Conservation (phyloP, 1,284 basidiomycete species). For the Leccinum subatratum region DNA sequence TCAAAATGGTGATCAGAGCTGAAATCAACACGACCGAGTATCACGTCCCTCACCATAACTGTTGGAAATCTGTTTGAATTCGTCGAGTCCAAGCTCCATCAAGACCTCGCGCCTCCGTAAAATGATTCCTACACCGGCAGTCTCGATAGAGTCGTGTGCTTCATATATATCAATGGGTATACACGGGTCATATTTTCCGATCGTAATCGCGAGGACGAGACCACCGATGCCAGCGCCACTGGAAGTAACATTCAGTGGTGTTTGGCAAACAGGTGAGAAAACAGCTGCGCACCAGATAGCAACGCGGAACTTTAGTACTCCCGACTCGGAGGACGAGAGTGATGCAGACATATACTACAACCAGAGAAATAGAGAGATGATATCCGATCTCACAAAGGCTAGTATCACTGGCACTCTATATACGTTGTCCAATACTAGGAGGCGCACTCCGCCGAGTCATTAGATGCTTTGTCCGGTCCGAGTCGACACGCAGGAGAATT, state of each 20-base stretch:
- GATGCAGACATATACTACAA: conserved; percentile 2
- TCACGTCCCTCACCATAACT: not conserved
- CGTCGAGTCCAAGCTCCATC: conserved; percentile 16
- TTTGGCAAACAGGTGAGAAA: not conserved
- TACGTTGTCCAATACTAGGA: too few relatives aligned
- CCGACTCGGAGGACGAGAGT: not conserved
- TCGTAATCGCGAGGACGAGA: conserved; percentile 16
- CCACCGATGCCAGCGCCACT: conserved; percentile 4
- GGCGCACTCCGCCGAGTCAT: too few relatives aligned
- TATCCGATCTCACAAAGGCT: too few relatives aligned
- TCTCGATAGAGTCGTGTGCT: conserved; percentile 16
- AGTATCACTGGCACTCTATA: too few relatives aligned
- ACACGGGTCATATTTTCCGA: conserved; percentile 16
- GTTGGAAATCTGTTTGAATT: not conserved
- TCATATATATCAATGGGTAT: conserved; percentile 14
- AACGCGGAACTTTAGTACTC: conserved; percentile 13
- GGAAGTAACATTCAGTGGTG: conserved; percentile 4
- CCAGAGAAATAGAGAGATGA: not conserved
- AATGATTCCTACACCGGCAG: conserved; percentile 15
- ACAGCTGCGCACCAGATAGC: conserved; percentile 19
- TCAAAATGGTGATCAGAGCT: not conserved
- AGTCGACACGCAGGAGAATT: too few relatives aligned
- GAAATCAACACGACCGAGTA: too few relatives aligned
- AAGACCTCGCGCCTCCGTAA: conserved; percentile 15
- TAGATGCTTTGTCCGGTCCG: too few relatives aligned